Percentiles rank a stretch among this genome's conserved stretches.
Evolutionary conservation across 2,329 filamentous ascomycete species (phyloP).

Genomic region (Xylariaceae sp.): DNA sequence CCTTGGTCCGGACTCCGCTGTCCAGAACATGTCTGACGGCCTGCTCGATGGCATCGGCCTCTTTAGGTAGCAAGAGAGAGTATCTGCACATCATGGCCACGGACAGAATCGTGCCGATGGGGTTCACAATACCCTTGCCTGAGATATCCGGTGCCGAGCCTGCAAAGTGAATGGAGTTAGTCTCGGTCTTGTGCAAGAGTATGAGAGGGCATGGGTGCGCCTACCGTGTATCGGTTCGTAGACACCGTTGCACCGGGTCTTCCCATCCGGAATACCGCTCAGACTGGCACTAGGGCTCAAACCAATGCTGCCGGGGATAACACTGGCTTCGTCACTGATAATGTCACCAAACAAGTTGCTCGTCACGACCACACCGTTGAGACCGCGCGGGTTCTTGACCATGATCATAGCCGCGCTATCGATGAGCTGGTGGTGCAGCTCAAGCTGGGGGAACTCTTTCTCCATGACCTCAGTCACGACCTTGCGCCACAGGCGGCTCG

Average conservation of each 20-base stretch:
- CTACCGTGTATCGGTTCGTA: constrained; percentile 96
- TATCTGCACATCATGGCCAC: constrained; percentile 96
- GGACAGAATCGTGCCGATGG: constrained; percentile 85
- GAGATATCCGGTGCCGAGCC: constrained; percentile 91
- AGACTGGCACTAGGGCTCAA: constrained; percentile 84
- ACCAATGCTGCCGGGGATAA: constrained; percentile 87
- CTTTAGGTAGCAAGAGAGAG: constrained; percentile 73
- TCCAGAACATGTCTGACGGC: constrained; percentile 80
- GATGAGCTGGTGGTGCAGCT: constrained; percentile 85
- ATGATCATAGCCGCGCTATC: constrained; percentile 97
- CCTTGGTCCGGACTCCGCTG: constrained; percentile 71
- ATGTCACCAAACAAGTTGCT: constrained; percentile 97
- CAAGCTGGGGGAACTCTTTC: constrained; percentile 82
- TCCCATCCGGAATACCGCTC: constrained; percentile 80
- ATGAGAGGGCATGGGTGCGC: constrained; percentile 16
- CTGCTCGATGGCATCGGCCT: constrained; percentile 75
- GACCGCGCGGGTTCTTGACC: constrained; percentile 83
- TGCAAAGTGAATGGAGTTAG: constrained; percentile 1
- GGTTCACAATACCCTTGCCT: constrained; percentile 87
- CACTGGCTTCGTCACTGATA: constrained; percentile 89
- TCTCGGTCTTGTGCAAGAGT: too few relatives aligned
- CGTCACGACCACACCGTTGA: constrained; percentile 90
- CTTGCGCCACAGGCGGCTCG: constrained; percentile 83
- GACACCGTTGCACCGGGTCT: constrained; percentile 83
- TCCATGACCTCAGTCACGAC: constrained; percentile 79